Conservation (phyloP, 164 flowering plant genomes). For the Vitis labrusca region DNA sequence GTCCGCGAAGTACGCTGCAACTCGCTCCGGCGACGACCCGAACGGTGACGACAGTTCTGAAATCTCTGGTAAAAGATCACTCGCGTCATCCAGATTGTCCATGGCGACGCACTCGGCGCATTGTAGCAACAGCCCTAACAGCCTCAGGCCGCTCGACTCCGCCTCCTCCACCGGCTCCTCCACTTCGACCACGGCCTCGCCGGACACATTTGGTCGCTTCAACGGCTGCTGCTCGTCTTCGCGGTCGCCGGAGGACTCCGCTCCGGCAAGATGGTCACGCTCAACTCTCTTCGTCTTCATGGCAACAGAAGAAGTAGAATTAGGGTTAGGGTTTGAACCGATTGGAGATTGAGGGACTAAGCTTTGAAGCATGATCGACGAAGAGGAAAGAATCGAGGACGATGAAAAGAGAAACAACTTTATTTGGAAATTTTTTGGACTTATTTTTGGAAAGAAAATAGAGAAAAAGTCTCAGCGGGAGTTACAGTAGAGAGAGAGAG, state of each 20-base stretch:
- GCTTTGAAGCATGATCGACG: constrained; percentile 41
- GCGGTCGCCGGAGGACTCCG: constrained; percentile 5
- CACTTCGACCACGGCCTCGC: constrained; percentile 1
- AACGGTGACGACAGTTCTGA: constrained; percentile 77
- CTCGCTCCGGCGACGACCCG: constrained; percentile 84
- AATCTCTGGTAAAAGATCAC: constrained; percentile 70
- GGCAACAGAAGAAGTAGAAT: constrained; percentile 10
- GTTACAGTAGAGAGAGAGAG: background rate
- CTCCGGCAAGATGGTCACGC: constrained; percentile 14
- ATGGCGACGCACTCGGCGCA: constrained; percentile 85
- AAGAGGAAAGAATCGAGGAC: constrained; percentile 7
- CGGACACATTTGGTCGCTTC: constrained; percentile 13
- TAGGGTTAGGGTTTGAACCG: constrained; percentile 14
- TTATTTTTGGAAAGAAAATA: constrained; percentile 14
- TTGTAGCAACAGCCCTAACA: constrained; percentile 68
- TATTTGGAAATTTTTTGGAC: constrained; percentile 9
- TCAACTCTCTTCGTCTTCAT: constrained; percentile 46
- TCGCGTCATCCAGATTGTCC: constrained; percentile 66
- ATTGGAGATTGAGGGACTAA: constrained; percentile 32
- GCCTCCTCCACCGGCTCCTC: constrained; percentile 12
- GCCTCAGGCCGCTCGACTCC: constrained; percentile 49
- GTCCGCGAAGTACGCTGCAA: constrained; percentile 81
- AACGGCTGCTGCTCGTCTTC: background rate
- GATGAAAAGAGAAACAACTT: constrained; percentile 16
- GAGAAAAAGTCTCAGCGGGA: constrained; percentile 7